Base-by-base conservation (phyloP, 2,329 filamentous ascomycete species). In the Sporothrix variecibatus region DNA sequence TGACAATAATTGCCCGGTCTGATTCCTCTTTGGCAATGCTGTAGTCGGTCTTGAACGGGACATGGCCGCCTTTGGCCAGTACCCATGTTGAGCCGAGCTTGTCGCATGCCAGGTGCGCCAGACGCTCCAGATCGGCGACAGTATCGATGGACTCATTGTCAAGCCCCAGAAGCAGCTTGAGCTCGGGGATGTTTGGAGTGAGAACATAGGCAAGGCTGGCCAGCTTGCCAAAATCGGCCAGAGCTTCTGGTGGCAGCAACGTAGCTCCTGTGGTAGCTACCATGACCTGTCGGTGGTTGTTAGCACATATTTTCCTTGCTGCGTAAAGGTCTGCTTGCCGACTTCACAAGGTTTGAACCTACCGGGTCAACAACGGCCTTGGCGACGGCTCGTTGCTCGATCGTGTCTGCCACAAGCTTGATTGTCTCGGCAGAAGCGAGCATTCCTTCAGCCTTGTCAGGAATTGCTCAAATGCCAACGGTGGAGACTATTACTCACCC, bases 51-150 rank as follows among this genome's bases (percentile, higher is more conserved):
- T 87, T 90, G 76, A 98, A 88, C 1, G 95, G 94, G n/a, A 92
- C 82, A 83, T 98, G 96, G 0, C 95, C 95, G 58, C 95, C 95
- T 82, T 98, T 98, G 74, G 98, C 85, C 11, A 98, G 87, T 40
- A 98, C 92, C 84, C 92, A 94, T 76, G 89, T 88, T 0, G 94
- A 91, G 0, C 95, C 95, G 0, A 97, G 84, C 1, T 82, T 81
- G 53, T 90, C 88, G 8, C 97, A 85, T 15, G 84, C 83, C 20
- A 67, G 64, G 76, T 87, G 89, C 0, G 93, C 94, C 46, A 97
- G 85, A 0, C 82, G 79, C 77, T 94, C 90, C 56, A 98, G 82
- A 60, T 93, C 93, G 4, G 89, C 85, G 0, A 94, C 83, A 65
- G 84, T 86, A 4, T 85, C 81, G 1, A 93, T 86, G 0, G 82